phyloP scores from a whole-genome alignment of 768 basidiomycete genomes.

The Cystofilobasidium capitatum region DNA sequence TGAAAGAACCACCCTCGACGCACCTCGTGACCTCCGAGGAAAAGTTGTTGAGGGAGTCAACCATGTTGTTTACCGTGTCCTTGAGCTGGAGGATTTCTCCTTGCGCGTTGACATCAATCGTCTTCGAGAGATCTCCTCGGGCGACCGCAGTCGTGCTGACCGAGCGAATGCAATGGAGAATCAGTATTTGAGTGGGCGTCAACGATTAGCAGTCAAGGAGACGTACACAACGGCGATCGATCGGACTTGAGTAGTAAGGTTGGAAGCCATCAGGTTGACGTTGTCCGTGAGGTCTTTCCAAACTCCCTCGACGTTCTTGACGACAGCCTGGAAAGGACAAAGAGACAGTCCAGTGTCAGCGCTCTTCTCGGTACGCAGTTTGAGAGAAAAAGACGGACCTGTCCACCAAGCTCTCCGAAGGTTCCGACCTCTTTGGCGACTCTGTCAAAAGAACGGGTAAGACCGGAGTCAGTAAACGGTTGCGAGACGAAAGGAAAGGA shows the following conservation, averaged over 20 bases:
- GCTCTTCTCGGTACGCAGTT: too few relatives aligned
- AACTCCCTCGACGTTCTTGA: conserved; percentile 27
- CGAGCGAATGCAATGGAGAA: neutral
- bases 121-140: conserved; percentile 70
- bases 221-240: conserved; percentile 26
- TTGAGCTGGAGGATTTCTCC: conserved; percentile 81
- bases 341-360: neutral
- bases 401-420: conserved; percentile 75
- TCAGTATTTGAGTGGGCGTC: too few relatives aligned
- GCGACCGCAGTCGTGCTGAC: conserved; percentile 57
- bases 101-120: conserved; percentile 82
- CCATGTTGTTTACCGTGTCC: conserved; percentile 40
- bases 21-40: conserved; percentile 41
- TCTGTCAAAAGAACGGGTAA: neutral
- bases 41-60: conserved; percentile 32
- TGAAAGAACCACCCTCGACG: neutral
- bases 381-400: neutral
- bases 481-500: neutral
- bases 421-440: conserved; percentile 54
- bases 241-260: conserved; percentile 22
- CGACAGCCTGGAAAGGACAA: conserved; percentile 36
- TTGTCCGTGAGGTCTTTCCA: conserved; percentile 29
- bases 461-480: neutral
- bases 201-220: neutral
- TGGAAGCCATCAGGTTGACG: conserved; percentile 27